Evolutionary conservation across 2,329 filamentous ascomycete genomes (phyloP), one percentile per base, ranked within the genome.

Genomic region (Fusarium staphyleae): DNA sequence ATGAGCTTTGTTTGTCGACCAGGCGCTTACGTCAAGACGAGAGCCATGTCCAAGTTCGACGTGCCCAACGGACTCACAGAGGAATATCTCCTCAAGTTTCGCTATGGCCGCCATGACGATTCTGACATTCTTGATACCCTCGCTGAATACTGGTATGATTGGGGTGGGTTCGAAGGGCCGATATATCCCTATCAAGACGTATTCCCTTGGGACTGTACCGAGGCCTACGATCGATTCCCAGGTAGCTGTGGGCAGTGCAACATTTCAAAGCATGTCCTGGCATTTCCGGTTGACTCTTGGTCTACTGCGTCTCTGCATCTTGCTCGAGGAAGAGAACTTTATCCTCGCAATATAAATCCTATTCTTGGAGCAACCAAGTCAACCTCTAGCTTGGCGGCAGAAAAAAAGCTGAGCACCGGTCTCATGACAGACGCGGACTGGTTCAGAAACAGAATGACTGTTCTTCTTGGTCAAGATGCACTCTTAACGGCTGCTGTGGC

Each of bases 141-240:
- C 0, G 57, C 67, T n/a, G 75, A 78, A 55, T 78, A 78, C 55
- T 79, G 76, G 76, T 66, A 73, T 50, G 75, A 77, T 43, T 78
- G 75, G 74, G 74, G 69, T 3, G 69, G 64, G 4, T 74, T 78
- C 18, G 70, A 66, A 3, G 66, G 62, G 0, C 69, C 67, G 1
- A 52, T 77, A 4, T 78, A 78, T 48, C 61, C 54, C 3, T 71
- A 75, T 44, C 75, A 77, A 42, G 68, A 73, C 43, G 40, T 76
- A 13, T 78, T 78, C 41, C 76, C 75, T 1, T 78, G 75, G 75
- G 76, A 78, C 57, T 79, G 76, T 52, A 78, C 75, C 0, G 74
- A 77, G 48, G 76, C 75, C 2, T 77, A 72, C 48, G 66, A 66
- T 8, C 57, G 68, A 3, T 72, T 74, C 24, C 72, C 72, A 0